Evolutionary conservation across 805 yeast species (phyloP).

Genomic region (Zygosaccharomyces kombuchaensis): DNA sequence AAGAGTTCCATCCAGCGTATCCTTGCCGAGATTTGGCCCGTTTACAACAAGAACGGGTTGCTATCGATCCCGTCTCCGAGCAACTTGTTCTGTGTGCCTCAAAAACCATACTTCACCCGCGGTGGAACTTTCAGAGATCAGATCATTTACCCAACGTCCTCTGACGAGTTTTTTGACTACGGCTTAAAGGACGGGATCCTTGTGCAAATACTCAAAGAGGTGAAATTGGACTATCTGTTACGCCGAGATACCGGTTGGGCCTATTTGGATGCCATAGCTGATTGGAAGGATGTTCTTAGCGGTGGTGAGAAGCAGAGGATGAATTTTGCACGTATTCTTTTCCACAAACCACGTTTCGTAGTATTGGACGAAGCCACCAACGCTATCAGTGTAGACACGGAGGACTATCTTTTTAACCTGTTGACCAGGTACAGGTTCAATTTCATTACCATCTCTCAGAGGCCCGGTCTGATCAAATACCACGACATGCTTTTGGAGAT

Average conservation of each 20-base stretch:
- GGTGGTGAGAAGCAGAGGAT: conserved; percentile 96
- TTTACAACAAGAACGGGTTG: conserved; percentile 64
- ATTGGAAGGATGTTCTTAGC: conserved; percentile 87
- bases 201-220: conserved; percentile 63
- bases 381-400: conserved; percentile 86
- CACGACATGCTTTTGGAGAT: conserved; percentile 75
- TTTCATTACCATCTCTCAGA: conserved; percentile 74
- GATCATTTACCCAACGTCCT: conserved; percentile 78
- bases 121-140: conserved; percentile 85
- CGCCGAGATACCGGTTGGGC: conserved; percentile 55
- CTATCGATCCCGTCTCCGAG: conserved; percentile 70
- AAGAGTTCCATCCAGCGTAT: conserved; percentile 82
- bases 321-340: conserved; percentile 79
- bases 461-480: conserved; percentile 78
- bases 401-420: conserved; percentile 76
- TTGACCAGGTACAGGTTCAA: conserved; percentile 68
- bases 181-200: conserved; percentile 70
- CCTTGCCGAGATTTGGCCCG: conserved; percentile 88
- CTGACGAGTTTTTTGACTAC: conserved; percentile 67
- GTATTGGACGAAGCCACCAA: conserved; percentile 91
- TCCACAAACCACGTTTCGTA: conserved; percentile 75
- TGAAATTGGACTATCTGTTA: conserved; percentile 73
- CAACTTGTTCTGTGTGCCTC: conserved; percentile 77
- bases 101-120: conserved; percentile 73
- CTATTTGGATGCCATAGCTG: conserved; percentile 45